Evolutionary conservation across 192 early-diverging fungal species (phyloP).

Genomic region (Backusella parvicylindrica): DNA sequence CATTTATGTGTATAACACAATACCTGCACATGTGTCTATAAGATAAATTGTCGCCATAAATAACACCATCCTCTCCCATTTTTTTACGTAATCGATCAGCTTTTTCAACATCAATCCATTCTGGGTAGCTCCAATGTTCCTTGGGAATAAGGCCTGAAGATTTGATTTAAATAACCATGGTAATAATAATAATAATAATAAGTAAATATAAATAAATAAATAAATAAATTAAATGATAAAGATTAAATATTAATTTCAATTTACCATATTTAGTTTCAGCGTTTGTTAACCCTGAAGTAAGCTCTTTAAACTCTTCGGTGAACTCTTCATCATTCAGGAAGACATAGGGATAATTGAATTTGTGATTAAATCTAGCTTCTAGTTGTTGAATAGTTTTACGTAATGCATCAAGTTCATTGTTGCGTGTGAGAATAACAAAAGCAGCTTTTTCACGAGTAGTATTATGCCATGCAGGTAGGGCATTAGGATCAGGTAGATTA

Average conservation of each 20-base stretch:
- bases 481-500: constrained; percentile 10
- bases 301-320: constrained; percentile 60
- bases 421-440: constrained; percentile 77
- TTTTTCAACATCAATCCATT: constrained; percentile 57
- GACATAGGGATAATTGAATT: constrained; percentile 83
- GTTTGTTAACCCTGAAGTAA: constrained; percentile 50
- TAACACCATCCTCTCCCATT: constrained; percentile 52
- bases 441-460: constrained; percentile 49
- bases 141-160: constrained; percentile 52
- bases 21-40: constrained; percentile 74
- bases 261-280: constrained; percentile 60
- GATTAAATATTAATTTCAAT: background rate
- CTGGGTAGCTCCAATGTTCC: constrained; percentile 63
- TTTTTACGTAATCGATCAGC: constrained; percentile 46
- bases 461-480: constrained; percentile 26
- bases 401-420: constrained; percentile 62
- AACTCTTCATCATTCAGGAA: constrained; percentile 83
- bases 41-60: constrained; percentile 58
- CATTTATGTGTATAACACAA: too few species aligned
- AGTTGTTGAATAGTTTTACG: constrained; percentile 61
- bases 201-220: background rate
- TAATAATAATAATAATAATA: constrained; percentile 1
- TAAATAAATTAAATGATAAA: background rate
- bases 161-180: background rate
- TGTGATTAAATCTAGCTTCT: constrained; percentile 79